Conservation (phyloP, 2,329 filamentous ascomycete genomes). For the Cladophialophora bantiana region DNA sequence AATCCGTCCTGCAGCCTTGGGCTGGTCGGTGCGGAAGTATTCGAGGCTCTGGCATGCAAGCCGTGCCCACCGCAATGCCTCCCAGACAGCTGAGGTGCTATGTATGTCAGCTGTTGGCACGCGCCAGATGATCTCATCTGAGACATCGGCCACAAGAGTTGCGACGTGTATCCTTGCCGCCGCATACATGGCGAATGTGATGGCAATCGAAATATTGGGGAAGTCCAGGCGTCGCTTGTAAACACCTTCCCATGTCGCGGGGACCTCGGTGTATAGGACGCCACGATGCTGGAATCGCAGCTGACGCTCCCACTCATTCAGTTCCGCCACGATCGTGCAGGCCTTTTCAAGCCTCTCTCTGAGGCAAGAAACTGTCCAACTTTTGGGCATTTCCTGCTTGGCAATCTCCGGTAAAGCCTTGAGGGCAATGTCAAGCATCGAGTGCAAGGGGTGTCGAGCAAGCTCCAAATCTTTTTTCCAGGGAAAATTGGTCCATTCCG, state of each 20-base stretch:
- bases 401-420: slow-evolving; percentile 31
- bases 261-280: slow-evolving; percentile 22
- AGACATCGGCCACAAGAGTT: slow-evolving; percentile 22
- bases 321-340: slow-evolving; percentile 17
- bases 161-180: slow-evolving; percentile 33
- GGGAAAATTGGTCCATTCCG: slow-evolving; percentile 31
- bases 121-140: slow-evolving; percentile 22
- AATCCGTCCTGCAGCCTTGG: slow-evolving; percentile 27
- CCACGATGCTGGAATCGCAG: slow-evolving; percentile 24
- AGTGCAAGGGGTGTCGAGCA: slow-evolving; percentile 30
- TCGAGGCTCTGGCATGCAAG: slow-evolving; percentile 34
- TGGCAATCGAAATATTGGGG: slow-evolving; percentile 12
- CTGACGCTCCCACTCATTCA: slow-evolving; percentile 27
- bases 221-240: slow-evolving; percentile 28
- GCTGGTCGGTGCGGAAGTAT: slow-evolving; percentile 30
- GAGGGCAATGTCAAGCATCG: slow-evolving; percentile 32
- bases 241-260: slow-evolving; percentile 27
- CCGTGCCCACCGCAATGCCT: slow-evolving; percentile 33
- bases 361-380: slow-evolving; percentile 18
- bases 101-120: slow-evolving; percentile 19
- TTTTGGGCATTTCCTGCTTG: slow-evolving; percentile 29
- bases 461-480: slow-evolving; percentile 25
- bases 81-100: slow-evolving; percentile 23
- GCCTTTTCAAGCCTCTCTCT: slow-evolving; percentile 22
- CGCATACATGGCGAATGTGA: slow-evolving; percentile 34